phyloP scores from a whole-genome alignment of 345 rosid genomes.

The Citropsis articulata region DNA sequence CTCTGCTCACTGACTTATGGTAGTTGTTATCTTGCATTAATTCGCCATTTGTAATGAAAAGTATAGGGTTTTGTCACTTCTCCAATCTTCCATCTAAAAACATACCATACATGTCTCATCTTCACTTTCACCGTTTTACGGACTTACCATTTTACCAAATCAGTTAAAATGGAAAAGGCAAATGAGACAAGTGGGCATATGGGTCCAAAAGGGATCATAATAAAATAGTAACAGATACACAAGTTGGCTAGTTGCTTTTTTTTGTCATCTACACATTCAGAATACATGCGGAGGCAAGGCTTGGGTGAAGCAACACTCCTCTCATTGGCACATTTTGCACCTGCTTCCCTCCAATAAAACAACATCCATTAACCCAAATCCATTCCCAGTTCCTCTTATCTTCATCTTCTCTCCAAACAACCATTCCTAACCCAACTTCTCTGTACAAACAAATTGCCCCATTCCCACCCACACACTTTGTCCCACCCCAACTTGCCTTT shows the following conservation, averaged over 20 bases:
- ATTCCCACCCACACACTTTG: slow-evolving; percentile 41
- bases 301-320: slow-evolving; percentile 44
- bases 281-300: slow-evolving; percentile 26
- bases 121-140: neutral
- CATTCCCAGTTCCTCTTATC: slow-evolving; percentile 43
- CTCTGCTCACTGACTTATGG: no score
- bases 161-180: neutral
- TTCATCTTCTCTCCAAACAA: slow-evolving; percentile 37
- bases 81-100: fast-evolving
- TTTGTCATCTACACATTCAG: neutral
- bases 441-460: slow-evolving; percentile 42
- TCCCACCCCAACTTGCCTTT: slow-evolving; percentile 36
- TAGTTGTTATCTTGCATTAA: no score
- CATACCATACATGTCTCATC: neutral
- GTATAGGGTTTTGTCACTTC: no score
- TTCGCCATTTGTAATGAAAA: no score
- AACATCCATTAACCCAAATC: slow-evolving; percentile 49
- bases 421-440: slow-evolving; percentile 51
- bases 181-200: neutral
- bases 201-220: neutral
- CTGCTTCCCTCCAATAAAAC: slow-evolving; percentile 22
- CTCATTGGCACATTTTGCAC: slow-evolving; percentile 31
- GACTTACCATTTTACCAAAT: neutral
- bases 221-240: no score
- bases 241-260: no score